phyloP scores from a whole-genome alignment of 495 filamentous ascomycete species.

The Aspergillus heteromorphus region DNA sequence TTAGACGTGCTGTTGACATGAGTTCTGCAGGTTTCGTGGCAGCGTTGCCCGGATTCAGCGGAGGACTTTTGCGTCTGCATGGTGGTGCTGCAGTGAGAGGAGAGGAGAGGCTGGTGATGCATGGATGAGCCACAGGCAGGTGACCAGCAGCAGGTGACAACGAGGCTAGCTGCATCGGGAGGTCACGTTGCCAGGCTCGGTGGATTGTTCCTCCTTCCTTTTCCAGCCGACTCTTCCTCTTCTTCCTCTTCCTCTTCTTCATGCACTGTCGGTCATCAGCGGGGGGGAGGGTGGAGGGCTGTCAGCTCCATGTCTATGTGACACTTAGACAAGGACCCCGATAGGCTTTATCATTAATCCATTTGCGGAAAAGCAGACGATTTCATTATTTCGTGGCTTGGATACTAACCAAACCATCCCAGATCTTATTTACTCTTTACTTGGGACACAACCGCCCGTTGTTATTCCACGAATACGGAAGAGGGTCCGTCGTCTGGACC shows the following conservation, averaged over 20 bases:
- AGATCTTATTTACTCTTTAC: not conserved
- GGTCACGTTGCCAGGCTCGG: not conserved
- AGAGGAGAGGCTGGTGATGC: too few species aligned
- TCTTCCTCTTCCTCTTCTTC: not conserved
- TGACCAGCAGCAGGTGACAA: too few species aligned
- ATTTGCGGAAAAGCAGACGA: too few species aligned
- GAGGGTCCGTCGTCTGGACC: constrained; percentile 22
- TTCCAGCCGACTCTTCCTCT: not conserved
- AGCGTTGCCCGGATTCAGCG: too few species aligned
- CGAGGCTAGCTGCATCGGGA: not conserved
- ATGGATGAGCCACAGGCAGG: too few species aligned
- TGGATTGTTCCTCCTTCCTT: not conserved
- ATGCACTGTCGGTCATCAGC: not conserved
- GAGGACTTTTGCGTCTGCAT: too few species aligned
- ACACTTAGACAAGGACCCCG: too few species aligned
- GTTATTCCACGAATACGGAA: constrained; percentile 26
- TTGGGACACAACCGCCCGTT: constrained; percentile 31
- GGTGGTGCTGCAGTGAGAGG: too few species aligned
- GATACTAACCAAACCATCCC: not conserved
- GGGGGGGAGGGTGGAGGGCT: too few species aligned
- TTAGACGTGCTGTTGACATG: too few species aligned
- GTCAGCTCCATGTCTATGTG: not conserved
- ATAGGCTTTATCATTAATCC: too few species aligned
- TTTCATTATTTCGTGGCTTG: not conserved
- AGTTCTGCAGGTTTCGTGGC: too few species aligned